Evolutionary conservation across 73 alveolate genomes (phyloP).

Genomic region (Uronychia binucleata): DNA sequence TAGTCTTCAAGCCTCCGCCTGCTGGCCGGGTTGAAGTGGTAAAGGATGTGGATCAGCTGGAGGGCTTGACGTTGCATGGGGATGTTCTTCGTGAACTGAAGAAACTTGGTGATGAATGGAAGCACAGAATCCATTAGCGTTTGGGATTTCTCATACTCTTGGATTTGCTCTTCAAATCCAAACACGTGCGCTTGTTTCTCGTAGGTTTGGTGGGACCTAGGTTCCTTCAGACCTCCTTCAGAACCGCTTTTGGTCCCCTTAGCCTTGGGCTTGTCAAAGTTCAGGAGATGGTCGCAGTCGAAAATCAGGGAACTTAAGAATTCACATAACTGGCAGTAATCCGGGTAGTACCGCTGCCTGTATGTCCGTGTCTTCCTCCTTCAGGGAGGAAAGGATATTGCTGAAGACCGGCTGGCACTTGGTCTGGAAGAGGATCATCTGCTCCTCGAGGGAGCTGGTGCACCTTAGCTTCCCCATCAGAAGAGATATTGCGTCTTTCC

Average conservation of each 20-base stretch:
- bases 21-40: conserved; percentile 10
- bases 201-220: background rate
- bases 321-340: background rate
- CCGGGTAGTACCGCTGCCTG: background rate
- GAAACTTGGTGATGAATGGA: conserved; percentile 36
- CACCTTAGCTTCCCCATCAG: conserved; percentile 2
- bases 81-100: conserved; percentile 19
- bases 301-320: conserved; percentile 35
- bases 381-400: conserved; percentile 13
- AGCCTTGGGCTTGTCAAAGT: conserved; percentile 8
- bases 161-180: conserved; percentile 18
- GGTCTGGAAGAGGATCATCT: conserved; percentile 25
- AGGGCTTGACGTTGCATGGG: conserved; percentile 14
- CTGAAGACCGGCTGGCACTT: conserved; percentile 40
- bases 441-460: conserved; percentile 16
- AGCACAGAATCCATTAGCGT: conserved; percentile 44
- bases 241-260: background rate
- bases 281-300: conserved; percentile 34
- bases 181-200: conserved; percentile 11
- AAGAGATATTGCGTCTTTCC: background rate
- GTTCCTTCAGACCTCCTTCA: background rate
- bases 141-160: conserved; percentile 22
- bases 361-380: conserved; percentile 31
- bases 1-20: conserved; percentile 53
- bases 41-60: conserved; percentile 16